Base-by-base conservation (phyloP, 1,139 yeast genomes). In the Sugiyamaella xylanicola region DNA sequence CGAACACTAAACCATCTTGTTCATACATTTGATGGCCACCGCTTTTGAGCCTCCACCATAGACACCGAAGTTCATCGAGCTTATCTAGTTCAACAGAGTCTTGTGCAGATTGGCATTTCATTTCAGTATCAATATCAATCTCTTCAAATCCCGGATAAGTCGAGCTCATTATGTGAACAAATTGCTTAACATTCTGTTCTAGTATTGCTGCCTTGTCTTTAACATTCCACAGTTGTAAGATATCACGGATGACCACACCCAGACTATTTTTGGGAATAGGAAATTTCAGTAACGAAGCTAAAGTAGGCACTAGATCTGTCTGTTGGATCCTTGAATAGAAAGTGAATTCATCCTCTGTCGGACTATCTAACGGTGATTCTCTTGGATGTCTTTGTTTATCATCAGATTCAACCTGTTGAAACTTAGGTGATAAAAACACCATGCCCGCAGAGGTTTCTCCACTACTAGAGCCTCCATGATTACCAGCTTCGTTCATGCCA, bases 361-460 rank as follows among this genome's bases (percentile, higher is more conserved):
- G 85, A 16, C 17, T n/a, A 21, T 21, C 42, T 4, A 85, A 72
- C 1, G 78, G 74, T 5, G 64, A 59, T 7, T 57, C 42, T 20
- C 19, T 27, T 21, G 13, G 35, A 48, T 13, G 19, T 13, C 8
- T 4, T 32, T n/a, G 5, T 39, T 19, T 15, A 19, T 5, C 7
- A 5, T 7, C 40, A 13, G 15, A 5, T 13, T 47, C 57, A 54
- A 1, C 54, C 46, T 19, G 65, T 39, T 20, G 5, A 16, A 56
- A 67, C 8, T 58, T 46, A 41, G 55, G 74, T 60, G 56, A 91
- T 1, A 87, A 73, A 50, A 93, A 77, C 0, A 85, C 73, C 66
- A 93, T 66, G 0, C 87, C 97, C 0, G 99, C 86, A 21, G 91
- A 86, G 0, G 97, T 93, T 69, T 93, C 99, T 0, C 97, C 96